Percentiles rank a stretch among this genome's conserved stretches.
Conservation (phyloP, 495 filamentous ascomycete species). For the Xylaria palmicola region DNA sequence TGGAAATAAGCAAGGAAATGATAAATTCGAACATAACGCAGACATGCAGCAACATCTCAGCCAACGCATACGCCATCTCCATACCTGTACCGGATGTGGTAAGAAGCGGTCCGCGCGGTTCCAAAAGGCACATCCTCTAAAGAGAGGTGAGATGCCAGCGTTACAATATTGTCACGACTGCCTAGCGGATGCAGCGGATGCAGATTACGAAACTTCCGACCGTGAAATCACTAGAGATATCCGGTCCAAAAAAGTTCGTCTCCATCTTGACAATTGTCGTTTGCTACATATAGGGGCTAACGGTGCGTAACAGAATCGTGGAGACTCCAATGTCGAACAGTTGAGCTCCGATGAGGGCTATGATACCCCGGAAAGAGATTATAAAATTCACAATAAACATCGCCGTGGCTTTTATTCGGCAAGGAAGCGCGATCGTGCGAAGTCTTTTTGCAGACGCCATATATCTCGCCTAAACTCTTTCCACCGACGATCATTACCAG, state of each 20-base stretch:
- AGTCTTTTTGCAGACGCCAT: background rate
- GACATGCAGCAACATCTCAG: conserved; percentile 4
- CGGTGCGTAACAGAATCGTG: conserved; percentile 4
- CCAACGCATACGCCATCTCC: conserved; percentile 21
- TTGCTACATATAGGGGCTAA: conserved; percentile 4
- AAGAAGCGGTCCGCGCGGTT: conserved; percentile 20
- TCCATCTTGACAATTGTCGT: background rate
- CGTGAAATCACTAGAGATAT: background rate
- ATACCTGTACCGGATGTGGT: conserved; percentile 27
- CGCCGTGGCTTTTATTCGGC: background rate
- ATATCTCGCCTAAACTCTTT: conserved; percentile 4
- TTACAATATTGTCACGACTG: conserved; percentile 23
- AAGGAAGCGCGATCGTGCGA: background rate
- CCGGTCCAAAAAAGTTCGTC: conserved; percentile 8
- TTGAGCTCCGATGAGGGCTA: background rate
- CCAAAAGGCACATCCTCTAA: conserved; percentile 20
- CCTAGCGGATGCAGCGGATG: conserved; percentile 10
- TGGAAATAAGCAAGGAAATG: conserved; percentile 5
- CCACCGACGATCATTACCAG: too few species aligned
- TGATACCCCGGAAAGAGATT: background rate
- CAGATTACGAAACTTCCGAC: background rate
- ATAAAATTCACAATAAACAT: background rate
- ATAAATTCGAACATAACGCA: background rate
- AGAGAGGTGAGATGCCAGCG: conserved; percentile 24
- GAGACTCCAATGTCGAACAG: background rate